A percentile compares a stretch with the other conserved stretches of the same genome.
Conservation (phyloP, 1,284 basidiomycete species). For the Trichosporon sp. region DNA sequence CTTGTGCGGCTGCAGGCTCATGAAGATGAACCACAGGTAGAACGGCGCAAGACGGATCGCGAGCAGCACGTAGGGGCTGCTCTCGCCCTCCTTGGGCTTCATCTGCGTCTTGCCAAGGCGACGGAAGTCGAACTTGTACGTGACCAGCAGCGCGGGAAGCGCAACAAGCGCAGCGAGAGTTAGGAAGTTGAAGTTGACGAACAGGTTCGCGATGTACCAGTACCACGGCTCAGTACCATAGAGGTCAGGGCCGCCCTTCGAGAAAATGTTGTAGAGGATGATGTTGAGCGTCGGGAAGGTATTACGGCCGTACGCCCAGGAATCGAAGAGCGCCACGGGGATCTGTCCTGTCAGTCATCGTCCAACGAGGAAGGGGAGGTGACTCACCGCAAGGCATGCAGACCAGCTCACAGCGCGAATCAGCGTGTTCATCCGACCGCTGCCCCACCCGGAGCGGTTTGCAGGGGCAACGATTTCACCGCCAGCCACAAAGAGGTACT, state of each 20-base stretch:
- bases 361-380: neutral
- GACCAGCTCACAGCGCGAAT: slow-evolving; percentile 57
- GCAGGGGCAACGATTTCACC: slow-evolving; percentile 62
- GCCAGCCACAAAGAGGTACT: slow-evolving; percentile 77
- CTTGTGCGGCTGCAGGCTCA: slow-evolving; percentile 83
- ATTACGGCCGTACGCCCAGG: slow-evolving; percentile 74
- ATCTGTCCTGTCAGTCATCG: slow-evolving; percentile 53
- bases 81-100: slow-evolving; percentile 56
- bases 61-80: slow-evolving; percentile 69
- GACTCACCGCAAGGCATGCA: slow-evolving; percentile 62
- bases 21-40: slow-evolving; percentile 79
- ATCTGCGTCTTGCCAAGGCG: slow-evolving; percentile 64
- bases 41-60: slow-evolving; percentile 71
- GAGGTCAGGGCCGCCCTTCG: slow-evolving; percentile 64
- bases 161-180: slow-evolving; percentile 72
- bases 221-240: slow-evolving; percentile 86
- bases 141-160: slow-evolving; percentile 71
- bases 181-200: slow-evolving; percentile 89
- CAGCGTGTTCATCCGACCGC: slow-evolving; percentile 60
- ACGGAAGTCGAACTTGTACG: slow-evolving; percentile 66
- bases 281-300: slow-evolving; percentile 89
- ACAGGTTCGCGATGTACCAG: slow-evolving; percentile 78
- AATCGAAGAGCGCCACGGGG: slow-evolving; percentile 75
- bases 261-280: slow-evolving; percentile 84
- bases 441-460: slow-evolving; percentile 55